Conservation (phyloP, 73 alveolate genomes). For the Paramecium biaurelia region DNA sequence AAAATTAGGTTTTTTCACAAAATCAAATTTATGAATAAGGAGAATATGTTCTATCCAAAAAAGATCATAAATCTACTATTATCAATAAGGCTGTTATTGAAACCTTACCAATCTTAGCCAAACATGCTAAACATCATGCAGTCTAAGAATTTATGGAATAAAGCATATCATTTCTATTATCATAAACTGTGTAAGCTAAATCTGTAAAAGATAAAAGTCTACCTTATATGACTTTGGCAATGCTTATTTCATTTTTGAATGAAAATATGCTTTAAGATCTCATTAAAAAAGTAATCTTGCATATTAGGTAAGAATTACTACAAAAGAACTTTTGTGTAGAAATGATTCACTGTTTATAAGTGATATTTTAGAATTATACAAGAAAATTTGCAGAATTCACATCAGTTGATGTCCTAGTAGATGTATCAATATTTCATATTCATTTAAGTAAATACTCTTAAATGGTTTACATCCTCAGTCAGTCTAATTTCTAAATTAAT, state of each 20-base stretch:
- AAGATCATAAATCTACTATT: constrained; percentile 41
- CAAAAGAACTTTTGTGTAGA: constrained; percentile 33
- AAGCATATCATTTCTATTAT: background rate
- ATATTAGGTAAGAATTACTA: background rate
- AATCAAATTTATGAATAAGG: background rate
- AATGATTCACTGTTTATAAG: constrained; percentile 12
- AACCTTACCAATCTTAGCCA: constrained; percentile 54
- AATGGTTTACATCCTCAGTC: constrained; percentile 44
- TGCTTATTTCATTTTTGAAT: background rate
- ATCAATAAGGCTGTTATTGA: constrained; percentile 51
- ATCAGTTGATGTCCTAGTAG: constrained; percentile 14
- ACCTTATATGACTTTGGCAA: background rate
- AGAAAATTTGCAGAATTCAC: constrained; percentile 28
- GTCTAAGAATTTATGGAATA: constrained; percentile 28
- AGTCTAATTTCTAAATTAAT: background rate
- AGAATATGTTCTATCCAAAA: constrained; percentile 44
- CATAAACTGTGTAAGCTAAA: background rate
- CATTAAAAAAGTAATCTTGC: background rate
- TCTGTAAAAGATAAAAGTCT: background rate
- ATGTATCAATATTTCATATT: background rate
- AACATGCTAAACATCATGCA: constrained; percentile 12
- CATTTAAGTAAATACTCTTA: background rate
- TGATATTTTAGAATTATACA: background rate
- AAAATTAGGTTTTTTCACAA: background rate
- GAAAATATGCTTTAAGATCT: background rate